A percentile compares a stretch with the other conserved stretches of the same genome.
These are phyloP conservation scores for Clohesyomyces aquaticus DNA, from an alignment of 495 filamentous ascomycete species.

Conservation along the genomic window DNA sequence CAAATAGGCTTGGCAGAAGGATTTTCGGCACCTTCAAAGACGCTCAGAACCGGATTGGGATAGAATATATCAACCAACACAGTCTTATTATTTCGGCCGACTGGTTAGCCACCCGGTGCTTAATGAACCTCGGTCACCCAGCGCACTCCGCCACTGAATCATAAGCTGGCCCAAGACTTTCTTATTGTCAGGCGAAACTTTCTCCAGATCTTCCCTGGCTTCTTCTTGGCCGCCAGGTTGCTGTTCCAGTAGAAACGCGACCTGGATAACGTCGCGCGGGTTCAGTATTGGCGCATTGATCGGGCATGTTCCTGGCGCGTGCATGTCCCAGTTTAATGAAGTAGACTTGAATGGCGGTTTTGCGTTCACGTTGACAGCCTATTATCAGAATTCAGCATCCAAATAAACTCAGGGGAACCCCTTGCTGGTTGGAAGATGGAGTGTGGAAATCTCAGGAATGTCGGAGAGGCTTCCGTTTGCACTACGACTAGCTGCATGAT, in stretches of 20 bases:
- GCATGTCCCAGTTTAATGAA: constrained; percentile 63
- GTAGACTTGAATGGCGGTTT: constrained; percentile 60
- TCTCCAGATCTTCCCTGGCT: constrained; percentile 46
- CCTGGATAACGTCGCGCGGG: constrained; percentile 86
- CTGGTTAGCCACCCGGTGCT: constrained; percentile 82
- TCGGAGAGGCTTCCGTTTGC: constrained; percentile 20
- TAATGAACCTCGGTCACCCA: constrained; percentile 88
- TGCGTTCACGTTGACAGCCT: constrained; percentile 58
- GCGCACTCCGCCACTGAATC: constrained; percentile 83
- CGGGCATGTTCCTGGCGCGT: constrained; percentile 40
- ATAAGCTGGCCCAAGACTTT: constrained; percentile 77
- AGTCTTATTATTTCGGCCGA: constrained; percentile 49
- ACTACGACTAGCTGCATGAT: constrained; percentile 45
- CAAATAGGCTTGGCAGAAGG: neutral
- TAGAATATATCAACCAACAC: too few species aligned
- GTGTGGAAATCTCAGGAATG: constrained; percentile 7
- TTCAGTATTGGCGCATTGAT: constrained; percentile 66
- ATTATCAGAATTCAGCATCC: constrained; percentile 26
- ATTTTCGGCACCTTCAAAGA: neutral
- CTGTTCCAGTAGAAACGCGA: constrained; percentile 84
- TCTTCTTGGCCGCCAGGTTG: constrained; percentile 55
- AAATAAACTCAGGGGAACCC: neutral
- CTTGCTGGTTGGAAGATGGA: neutral
- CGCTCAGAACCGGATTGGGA: neutral
- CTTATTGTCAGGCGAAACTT: constrained; percentile 57